Evolutionary conservation across 768 basidiomycete genomes (phyloP).

Genomic region (Tulasnella sp.): DNA sequence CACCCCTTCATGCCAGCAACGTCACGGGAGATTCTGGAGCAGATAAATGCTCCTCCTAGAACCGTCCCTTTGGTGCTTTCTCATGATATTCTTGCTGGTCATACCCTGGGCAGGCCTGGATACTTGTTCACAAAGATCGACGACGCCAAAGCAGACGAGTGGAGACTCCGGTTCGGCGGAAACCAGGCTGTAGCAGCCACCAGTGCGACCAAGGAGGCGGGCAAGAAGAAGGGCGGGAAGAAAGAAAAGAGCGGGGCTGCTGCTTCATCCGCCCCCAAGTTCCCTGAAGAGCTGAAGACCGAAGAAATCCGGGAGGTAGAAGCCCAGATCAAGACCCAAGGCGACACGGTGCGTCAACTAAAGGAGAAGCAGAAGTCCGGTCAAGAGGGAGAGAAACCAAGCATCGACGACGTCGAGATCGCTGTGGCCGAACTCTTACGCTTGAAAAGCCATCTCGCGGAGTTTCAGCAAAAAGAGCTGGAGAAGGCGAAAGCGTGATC

Average conservation of each 20-base stretch:
- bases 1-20: slow-evolving; percentile 97
- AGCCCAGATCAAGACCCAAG: slow-evolving; percentile 67
- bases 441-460: slow-evolving; percentile 53
- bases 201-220: slow-evolving; percentile 36
- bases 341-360: slow-evolving; percentile 59
- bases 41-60: slow-evolving; percentile 85
- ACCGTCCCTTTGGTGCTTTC: slow-evolving; percentile 62
- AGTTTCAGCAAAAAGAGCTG: slow-evolving; percentile 5
- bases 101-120: slow-evolving; percentile 74
- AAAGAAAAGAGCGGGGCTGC: slow-evolving; percentile 40
- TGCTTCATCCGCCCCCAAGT: slow-evolving; percentile 37
- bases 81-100: slow-evolving; percentile 80
- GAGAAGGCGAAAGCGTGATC: not conserved
- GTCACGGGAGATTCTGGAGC: slow-evolving; percentile 65
- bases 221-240: slow-evolving; percentile 45
- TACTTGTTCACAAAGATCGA: slow-evolving; percentile 94
- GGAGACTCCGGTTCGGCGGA: slow-evolving; percentile 75
- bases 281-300: slow-evolving; percentile 53
- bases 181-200: slow-evolving; percentile 35
- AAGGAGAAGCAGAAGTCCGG: slow-evolving; percentile 45
- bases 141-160: slow-evolving; percentile 77
- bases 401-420: slow-evolving; percentile 52
- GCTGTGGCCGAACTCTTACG: slow-evolving; percentile 59
- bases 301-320: slow-evolving; percentile 67
- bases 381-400: slow-evolving; percentile 48